Evolutionary conservation across 2,329 filamentous ascomycete genomes (phyloP), one percentile per base, ranked within the genome.

Genomic region (Tolypocladium capitatum): DNA sequence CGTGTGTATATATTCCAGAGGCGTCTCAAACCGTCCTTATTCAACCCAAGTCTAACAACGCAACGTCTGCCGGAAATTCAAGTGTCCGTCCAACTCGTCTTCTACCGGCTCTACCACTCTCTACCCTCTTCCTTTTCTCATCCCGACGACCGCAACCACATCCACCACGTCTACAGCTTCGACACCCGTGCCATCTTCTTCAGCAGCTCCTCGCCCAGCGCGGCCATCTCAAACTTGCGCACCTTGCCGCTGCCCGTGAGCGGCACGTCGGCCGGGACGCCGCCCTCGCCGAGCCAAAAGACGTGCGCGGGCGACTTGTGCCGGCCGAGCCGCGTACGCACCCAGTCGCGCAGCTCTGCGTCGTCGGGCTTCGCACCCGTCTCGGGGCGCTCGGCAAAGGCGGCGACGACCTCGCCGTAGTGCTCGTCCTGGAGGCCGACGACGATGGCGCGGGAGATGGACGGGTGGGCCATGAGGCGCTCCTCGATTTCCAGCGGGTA

Each of bases 401-500:
- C 78, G 9, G 73, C 80, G 1, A 86, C 83, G 0, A 85, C 82
- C 58, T 88, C 84, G 46, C 83, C 84, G 55, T 86, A 86, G 57
- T 82, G 78, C n/a, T 72, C 68, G 56, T 86, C 77, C 49, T 81
- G 78, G 28, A 87, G 69, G 2, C 82, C 84, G 34, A 86, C 78
- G 2, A 87, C 83, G 43, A 84, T 74, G 14, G 83, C 83, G n/a
- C 76, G 69, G 1, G 70, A 62, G 28, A 88, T 72, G 2, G 71
- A 67, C 0, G 79, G 72, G 61, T 88, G 84, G 1, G 73, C 71
- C 42, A 80, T 67, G n/a, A 88, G 71, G 3, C 83, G 74, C 61
- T 86, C 82, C 63, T 88, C 84, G 50, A 87, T 86, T 60, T 88
- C 83, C 21, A 86, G 72, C 1, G 84, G 84, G 58, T 86, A 85